Percentiles rank a stretch among this genome's conserved stretches.
Evolutionary conservation across 2,329 filamentous ascomycete species (phyloP).

Genomic region (Knufia fluminis): DNA sequence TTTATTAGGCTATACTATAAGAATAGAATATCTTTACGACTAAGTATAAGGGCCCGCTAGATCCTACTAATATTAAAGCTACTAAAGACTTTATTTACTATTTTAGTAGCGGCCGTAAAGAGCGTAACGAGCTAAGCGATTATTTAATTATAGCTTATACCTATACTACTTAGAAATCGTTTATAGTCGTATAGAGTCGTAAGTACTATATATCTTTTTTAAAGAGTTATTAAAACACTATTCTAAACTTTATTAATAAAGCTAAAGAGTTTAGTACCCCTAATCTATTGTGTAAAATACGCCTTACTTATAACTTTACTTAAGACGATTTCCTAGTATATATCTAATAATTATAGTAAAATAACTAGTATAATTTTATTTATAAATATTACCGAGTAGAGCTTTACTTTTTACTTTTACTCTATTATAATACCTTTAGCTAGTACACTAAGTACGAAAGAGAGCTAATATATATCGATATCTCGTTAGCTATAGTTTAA

Average conservation of each 20-base stretch:
- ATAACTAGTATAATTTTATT: no score
- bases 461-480: neutral
- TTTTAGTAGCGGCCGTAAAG: constrained; percentile 8
- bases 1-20: constrained; percentile 1
- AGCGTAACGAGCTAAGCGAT: constrained; percentile 3
- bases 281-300: neutral
- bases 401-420: no score
- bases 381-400: no score
- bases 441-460: neutral
- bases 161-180: neutral
- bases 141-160: constrained; percentile 4
- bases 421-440: neutral
- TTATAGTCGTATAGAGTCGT: neutral
- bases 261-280: neutral
- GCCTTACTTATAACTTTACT: neutral
- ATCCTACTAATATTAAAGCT: constrained; percentile 7
- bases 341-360: no score
- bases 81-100: constrained; percentile 9
- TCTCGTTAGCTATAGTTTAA: no score
- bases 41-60: neutral
- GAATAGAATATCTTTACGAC: constrained; percentile 7
- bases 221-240: neutral
- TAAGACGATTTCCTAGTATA: no score
- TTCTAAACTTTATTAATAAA: neutral
- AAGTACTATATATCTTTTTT: neutral